Evolutionary conservation across 2,329 filamentous ascomycete species (phyloP), one percentile per base, ranked within the genome.

Genomic region (Didymella pomorum): DNA sequence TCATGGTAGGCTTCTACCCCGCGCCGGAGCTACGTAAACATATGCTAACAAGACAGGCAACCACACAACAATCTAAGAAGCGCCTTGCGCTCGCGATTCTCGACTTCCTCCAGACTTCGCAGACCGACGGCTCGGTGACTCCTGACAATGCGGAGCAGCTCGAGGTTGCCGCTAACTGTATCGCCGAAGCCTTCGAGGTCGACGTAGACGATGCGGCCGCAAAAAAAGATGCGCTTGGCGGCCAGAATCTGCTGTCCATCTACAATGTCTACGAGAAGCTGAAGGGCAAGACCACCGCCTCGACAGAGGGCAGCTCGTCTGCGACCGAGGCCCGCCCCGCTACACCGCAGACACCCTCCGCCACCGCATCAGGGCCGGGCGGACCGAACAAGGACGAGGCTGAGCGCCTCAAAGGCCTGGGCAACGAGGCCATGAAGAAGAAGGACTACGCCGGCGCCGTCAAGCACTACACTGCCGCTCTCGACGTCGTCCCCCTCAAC

Each of bases 241-340:
- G 88, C 65, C 93, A 98, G 82, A 93, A 89, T 76, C 89, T 99
- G 61, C 84, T 93, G 61, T 89, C 89, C 78, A 96, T 99, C 81
- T 99, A 96, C 84, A 88, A 88, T 74, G 93, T 97, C 65, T 98
- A 97, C 80, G 95, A 99, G 82, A 97, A 96, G 80, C 86, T 97
- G 65, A 93, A 93, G 81, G 85, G 86, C 59, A 88, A 86, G 76
- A 82, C 79, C 52, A 79, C 79, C 4, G 77, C 63, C 67, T 78
- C 82, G 52, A 79, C 83, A 5, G 72, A 83, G 44, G 76, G 78
- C 25, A 56, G 71, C 60, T 73, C 74, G 56, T 73, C 77, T 52
- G 75, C 79, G 52, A 75, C 79, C 56, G 75, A 79, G 67, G 73
- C 75, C 20, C 72, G 76, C n/a, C 73, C 77, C 16, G 66, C 76